A percentile compares a stretch with the other conserved stretches of the same genome.
These are phyloP conservation scores for Xylaria sp. DNA, from an alignment of 2,329 filamentous ascomycete genomes.

Conservation along the genomic window DNA sequence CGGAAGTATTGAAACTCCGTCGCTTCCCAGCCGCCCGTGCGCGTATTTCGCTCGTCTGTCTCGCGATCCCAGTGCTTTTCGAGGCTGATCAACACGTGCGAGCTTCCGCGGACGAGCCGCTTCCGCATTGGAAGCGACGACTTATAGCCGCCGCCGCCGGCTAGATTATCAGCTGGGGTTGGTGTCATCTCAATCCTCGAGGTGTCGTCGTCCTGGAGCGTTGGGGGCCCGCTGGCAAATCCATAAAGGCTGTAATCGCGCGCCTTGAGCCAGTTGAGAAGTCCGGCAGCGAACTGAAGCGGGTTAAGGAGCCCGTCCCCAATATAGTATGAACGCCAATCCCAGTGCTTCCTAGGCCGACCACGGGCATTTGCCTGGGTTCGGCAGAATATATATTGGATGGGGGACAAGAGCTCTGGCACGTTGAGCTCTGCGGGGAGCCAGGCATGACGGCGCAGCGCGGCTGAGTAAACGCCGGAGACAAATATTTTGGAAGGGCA, in stretches of 20 bases:
- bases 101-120: neutral
- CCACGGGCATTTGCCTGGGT: neutral
- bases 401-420: neutral
- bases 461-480: conserved; percentile 14
- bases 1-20: neutral
- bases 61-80: neutral
- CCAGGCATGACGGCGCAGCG: conserved; percentile 3
- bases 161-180: neutral
- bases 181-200: neutral
- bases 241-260: neutral
- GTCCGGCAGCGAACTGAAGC: neutral
- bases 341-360: neutral
- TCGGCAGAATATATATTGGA: neutral
- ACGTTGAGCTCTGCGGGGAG: neutral
- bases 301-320: neutral
- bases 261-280: neutral
- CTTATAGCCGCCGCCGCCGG: neutral
- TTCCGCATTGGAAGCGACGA: neutral
- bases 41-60: neutral
- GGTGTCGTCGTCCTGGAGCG: neutral
- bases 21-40: neutral
- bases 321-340: neutral
- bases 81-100: neutral
- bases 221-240: neutral
- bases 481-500: neutral